A percentile compares a stretch with the other conserved stretches of the same genome.
These are phyloP conservation scores for Ceratocystis diversiconidia DNA, from an alignment of 2,329 filamentous ascomycete genomes.

Conservation along the genomic window DNA sequence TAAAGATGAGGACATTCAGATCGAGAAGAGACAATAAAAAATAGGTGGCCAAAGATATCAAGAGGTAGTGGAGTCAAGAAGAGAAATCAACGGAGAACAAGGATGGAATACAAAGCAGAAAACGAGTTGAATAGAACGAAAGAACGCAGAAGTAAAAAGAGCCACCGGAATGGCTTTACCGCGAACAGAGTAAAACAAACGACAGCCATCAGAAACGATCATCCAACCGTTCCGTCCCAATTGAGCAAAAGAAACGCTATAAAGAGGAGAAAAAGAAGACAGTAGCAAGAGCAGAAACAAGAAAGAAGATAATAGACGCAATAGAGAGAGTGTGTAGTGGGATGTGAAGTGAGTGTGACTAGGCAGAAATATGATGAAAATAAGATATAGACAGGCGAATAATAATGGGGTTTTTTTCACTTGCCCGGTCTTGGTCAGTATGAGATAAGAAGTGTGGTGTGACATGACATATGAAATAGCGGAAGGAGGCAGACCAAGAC, in stretches of 20 bases:
- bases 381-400: constrained; percentile 1
- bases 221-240: constrained; percentile 7
- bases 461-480: constrained; percentile 1
- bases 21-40: background rate
- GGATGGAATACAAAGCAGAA: background rate
- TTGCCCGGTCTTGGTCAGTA: background rate
- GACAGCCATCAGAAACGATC: constrained; percentile 8
- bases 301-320: background rate
- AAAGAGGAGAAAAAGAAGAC: background rate
- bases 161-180: background rate
- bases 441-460: background rate
- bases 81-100: background rate
- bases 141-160: background rate
- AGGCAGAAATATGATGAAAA: background rate
- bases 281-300: background rate
- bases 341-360: background rate
- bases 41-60: too few species aligned
- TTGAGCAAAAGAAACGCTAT: background rate
- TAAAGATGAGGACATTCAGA: background rate
- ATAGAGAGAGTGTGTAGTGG: background rate
- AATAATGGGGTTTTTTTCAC: background rate
- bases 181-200: background rate
- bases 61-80: background rate
- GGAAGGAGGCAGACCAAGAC: background rate
- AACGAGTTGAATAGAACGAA: background rate